Conservation (phyloP, 1,284 basidiomycete species). For the Cutaneotrichosporon arboriforme region DNA sequence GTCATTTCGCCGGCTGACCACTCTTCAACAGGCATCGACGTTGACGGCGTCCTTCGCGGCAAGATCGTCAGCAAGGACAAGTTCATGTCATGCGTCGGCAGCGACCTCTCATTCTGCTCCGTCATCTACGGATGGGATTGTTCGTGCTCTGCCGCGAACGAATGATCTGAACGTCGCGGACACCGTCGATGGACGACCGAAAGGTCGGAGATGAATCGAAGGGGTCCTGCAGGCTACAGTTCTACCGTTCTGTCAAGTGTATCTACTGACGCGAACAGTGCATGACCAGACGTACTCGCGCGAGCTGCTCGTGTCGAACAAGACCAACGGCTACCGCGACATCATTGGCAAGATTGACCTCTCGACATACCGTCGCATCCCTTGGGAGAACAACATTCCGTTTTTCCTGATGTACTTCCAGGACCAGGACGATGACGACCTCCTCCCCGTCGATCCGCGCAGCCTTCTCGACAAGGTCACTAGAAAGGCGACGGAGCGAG, state of each 20-base stretch:
- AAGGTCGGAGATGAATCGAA: background rate
- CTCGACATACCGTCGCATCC: slow-evolving; percentile 74
- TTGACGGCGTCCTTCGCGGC: slow-evolving; percentile 87
- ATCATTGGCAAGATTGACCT: slow-evolving; percentile 78
- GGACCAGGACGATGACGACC: slow-evolving; percentile 71
- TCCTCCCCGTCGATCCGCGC: slow-evolving; percentile 76
- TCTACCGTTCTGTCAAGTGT: slow-evolving; percentile 30
- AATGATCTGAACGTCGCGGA: too few species aligned
- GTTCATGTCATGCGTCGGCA: slow-evolving; percentile 75
- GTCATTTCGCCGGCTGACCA: background rate
- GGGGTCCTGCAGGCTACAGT: too few species aligned
- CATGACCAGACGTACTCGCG: slow-evolving; percentile 75
- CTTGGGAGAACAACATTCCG: slow-evolving; percentile 87
- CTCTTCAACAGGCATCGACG: slow-evolving; percentile 47
- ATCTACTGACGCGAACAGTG: slow-evolving; percentile 42
- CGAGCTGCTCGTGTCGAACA: slow-evolving; percentile 85
- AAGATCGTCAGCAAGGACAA: slow-evolving; percentile 94
- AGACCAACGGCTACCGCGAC: slow-evolving; percentile 84
- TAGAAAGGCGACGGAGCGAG: slow-evolving; percentile 49
- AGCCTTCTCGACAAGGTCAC: slow-evolving; percentile 65
- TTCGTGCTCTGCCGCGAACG: slow-evolving; percentile 10
- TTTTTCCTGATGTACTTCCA: slow-evolving; percentile 89
- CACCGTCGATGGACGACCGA: too few species aligned
- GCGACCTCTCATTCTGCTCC: slow-evolving; percentile 87
- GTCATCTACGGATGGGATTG: slow-evolving; percentile 62